These are phyloP conservation scores for Suillus weaverae DNA, from an alignment of 768 basidiomycete species.

Conservation along the genomic window DNA sequence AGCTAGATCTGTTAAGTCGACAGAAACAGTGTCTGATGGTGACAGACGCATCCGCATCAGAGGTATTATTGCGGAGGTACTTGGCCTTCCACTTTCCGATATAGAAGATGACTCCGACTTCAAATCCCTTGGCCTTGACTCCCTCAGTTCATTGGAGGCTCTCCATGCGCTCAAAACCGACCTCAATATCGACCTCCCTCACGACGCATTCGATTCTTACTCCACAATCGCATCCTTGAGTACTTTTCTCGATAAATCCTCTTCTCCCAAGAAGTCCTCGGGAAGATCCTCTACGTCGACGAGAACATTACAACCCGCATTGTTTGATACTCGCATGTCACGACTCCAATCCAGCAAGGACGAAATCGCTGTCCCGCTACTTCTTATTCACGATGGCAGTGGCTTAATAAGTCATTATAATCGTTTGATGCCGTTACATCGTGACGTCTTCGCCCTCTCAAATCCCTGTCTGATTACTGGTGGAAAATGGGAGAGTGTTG, in stretches of 20 bases:
- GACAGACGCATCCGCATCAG: conserved; percentile 30
- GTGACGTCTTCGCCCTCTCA: conserved; percentile 60
- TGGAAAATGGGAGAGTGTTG: conserved; percentile 47
- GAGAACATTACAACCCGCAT: not conserved
- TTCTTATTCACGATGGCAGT: conserved; percentile 75
- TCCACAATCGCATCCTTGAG: conserved; percentile 36
- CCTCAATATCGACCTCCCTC: conserved; percentile 44
- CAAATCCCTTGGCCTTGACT: conserved; percentile 58
- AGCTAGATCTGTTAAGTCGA: not conserved
- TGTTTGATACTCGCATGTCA: not conserved
- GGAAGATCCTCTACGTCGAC: not conserved
- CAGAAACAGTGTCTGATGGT: conserved; percentile 28
- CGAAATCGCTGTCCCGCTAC: conserved; percentile 41
- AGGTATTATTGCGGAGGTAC: conserved; percentile 42
- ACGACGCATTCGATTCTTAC: conserved; percentile 41
- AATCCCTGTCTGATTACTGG: conserved; percentile 52
- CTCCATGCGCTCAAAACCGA: conserved; percentile 46
- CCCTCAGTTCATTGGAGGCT: conserved; percentile 63
- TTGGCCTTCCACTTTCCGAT: conserved; percentile 29
- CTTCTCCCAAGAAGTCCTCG: not conserved
- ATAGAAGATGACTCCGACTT: conserved; percentile 50
- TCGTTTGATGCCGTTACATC: conserved; percentile 44
- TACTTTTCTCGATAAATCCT: conserved; percentile 13
- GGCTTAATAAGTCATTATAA: conserved; percentile 56
- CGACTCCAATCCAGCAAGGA: conserved; percentile 37